Percentiles rank a stretch among this genome's conserved stretches.
These are phyloP conservation scores for Houttuynia cordata DNA, from an alignment of 164 flowering plant genomes.

Conservation along the genomic window DNA sequence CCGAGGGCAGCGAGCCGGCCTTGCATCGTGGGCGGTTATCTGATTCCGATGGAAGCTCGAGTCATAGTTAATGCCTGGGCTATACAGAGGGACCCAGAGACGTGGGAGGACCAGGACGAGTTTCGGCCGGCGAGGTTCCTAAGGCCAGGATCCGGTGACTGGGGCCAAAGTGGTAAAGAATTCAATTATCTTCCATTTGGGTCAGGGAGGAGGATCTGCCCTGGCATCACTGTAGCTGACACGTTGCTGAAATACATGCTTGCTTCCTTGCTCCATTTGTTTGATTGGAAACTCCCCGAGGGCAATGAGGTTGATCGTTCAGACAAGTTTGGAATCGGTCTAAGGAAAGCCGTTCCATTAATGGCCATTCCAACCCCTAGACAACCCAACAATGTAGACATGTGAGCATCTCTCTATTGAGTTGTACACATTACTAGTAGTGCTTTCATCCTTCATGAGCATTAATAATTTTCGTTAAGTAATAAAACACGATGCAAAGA, in stretches of 20 bases:
- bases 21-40: conserved; percentile 23
- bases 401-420: too few species aligned
- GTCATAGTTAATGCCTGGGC: conserved; percentile 33
- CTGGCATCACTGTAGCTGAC: conserved; percentile 35
- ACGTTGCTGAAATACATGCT: conserved; percentile 17
- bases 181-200: conserved; percentile 42
- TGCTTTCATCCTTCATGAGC: too few species aligned
- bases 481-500: too few species aligned
- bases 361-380: background rate
- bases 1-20: conserved; percentile 8
- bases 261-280: conserved; percentile 33
- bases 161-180: conserved; percentile 15
- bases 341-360: background rate
- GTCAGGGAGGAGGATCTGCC: conserved; percentile 40
- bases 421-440: too few species aligned
- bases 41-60: conserved; percentile 14
- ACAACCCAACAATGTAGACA: background rate
- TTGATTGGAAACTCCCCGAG: conserved; percentile 25
- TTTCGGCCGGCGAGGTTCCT: conserved; percentile 26
- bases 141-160: background rate
- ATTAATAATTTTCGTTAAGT: too few species aligned
- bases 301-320: background rate
- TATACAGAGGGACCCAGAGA: conserved; percentile 35
- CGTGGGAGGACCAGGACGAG: conserved; percentile 22
- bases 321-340: background rate